These are phyloP conservation scores for Serendipita indica DNA, from an alignment of 768 basidiomycete genomes.

Conservation along the genomic window DNA sequence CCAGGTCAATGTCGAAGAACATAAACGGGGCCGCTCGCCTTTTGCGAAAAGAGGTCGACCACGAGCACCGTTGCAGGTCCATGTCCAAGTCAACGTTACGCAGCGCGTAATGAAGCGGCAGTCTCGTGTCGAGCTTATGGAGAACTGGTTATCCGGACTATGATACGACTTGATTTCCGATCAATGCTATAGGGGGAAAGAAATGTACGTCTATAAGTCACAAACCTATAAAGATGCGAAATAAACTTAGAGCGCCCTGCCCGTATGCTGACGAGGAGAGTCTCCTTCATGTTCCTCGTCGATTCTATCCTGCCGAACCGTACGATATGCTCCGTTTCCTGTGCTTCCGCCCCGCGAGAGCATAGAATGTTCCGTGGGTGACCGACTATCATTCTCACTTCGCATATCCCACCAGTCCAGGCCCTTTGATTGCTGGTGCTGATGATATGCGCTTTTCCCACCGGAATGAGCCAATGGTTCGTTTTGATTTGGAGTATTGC, in stretches of 20 bases:
- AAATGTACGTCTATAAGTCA: too few relatives aligned
- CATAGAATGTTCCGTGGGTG: too few relatives aligned
- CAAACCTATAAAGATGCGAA: too few relatives aligned
- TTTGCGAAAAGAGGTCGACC: too few relatives aligned
- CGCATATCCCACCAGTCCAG: conserved; percentile 2
- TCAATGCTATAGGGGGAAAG: too few relatives aligned
- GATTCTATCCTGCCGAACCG: not conserved
- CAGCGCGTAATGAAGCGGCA: not conserved
- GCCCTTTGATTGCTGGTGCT: not conserved
- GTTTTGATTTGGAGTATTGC: not conserved
- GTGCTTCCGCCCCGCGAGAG: not conserved
- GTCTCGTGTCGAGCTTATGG: not conserved
- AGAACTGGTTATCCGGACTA: conserved; percentile 6
- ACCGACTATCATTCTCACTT: not conserved
- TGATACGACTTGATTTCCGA: too few relatives aligned
- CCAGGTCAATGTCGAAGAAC: too few relatives aligned
- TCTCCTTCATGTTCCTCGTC: not conserved
- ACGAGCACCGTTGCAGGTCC: conserved; percentile 3
- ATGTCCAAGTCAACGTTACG: not conserved
- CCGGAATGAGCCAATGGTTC: too few relatives aligned
- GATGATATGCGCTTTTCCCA: too few relatives aligned
- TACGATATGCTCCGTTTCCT: not conserved
- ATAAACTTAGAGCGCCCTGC: not conserved
- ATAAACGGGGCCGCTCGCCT: too few relatives aligned
- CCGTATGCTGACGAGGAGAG: not conserved